Base-by-base conservation (phyloP, 768 basidiomycete genomes). In the Sutorius australiensis region DNA sequence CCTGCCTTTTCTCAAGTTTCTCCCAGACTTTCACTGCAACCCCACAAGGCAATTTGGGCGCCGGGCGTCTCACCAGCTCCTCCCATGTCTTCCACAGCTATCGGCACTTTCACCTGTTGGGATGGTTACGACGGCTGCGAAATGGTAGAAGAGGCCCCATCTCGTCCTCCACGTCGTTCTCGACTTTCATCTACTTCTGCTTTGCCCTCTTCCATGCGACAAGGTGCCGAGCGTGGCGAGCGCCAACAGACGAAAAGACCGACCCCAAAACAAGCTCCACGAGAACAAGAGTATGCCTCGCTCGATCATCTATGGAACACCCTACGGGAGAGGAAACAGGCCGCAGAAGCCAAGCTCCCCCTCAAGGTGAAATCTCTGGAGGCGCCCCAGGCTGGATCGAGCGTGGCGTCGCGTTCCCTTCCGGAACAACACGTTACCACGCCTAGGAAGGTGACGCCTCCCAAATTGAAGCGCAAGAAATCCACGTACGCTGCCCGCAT, bases 301-400 rank as follows among this genome's bases (percentile, higher is more conserved):
- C 70, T 88, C 56, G 78, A 86, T 60, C 71, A 79, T 19, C 68
- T 89, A n/a, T 89, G 87, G 87, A 77, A 72, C 52, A 75, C 78
- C 50, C 77, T 89, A 48, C 78, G 85, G 41, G 77, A 79, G 65
- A 75, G 79, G 68, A 89, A 88, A 67, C 81, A 81, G 46, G 76
- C 73, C 57, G 78, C 78, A 59, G 83, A 88, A 76, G 84, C 83
- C 39, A 81, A 81, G 59, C 78, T 83, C 60, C 81, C 80, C 47
- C 78, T 82, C 30, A 89, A 89, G 67, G 83, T 88, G 41, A 80
- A 82, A 66, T 88, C 86, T 19, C 75, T 88, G 19, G 84, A 84
- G 63, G 33, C 61, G 2, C 42, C 68, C 31, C 62, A 67, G 30
- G 19, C 59, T 43, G 58, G 55, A 40, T 27, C 63, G 40, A 69